Percentiles rank a stretch among this genome's conserved stretches.
Conservation (phyloP, 805 yeast genomes). For the Metschnikowia chrysomelidarum region DNA sequence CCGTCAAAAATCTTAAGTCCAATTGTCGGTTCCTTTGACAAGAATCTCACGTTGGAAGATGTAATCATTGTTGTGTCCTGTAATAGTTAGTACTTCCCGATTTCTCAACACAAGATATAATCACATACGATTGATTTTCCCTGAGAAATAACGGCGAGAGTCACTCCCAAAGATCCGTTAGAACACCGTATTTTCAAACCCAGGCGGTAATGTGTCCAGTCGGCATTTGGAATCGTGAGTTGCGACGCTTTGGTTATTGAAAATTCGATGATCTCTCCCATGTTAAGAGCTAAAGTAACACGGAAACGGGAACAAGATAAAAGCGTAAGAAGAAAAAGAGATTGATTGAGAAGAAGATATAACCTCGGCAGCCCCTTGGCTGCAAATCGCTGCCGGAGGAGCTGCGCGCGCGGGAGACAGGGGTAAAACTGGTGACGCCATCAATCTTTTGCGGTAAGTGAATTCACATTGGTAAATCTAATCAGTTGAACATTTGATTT, state of each 20-base stretch:
- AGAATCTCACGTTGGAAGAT: conserved; percentile 15
- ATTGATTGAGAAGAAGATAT: no score
- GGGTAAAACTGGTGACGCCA: no score
- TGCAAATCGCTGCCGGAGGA: no score
- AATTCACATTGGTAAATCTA: no score
- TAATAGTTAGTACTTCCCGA: conserved; percentile 5
- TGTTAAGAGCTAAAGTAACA: neutral
- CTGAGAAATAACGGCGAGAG: conserved; percentile 17
- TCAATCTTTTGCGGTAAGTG: no score
- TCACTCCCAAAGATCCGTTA: conserved; percentile 11
- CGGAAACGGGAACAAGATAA: neutral
- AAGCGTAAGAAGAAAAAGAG: no score
- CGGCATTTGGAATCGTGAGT: conserved; percentile 20
- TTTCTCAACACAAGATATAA: neutral
- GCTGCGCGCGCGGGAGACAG: no score
- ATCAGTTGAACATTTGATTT: no score
- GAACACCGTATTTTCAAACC: conserved; percentile 19
- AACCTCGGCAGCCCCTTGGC: no score
- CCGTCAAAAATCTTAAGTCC: conserved; percentile 21
- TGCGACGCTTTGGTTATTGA: conserved; percentile 20
- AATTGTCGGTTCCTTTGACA: conserved; percentile 18
- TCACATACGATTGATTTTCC: conserved; percentile 21
- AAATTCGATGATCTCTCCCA: conserved; percentile 18
- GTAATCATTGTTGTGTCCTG: conserved; percentile 18
- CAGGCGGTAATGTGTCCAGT: conserved; percentile 24